Conservation (phyloP, 768 basidiomycete genomes). For the Podaxis carcinomalis region DNA sequence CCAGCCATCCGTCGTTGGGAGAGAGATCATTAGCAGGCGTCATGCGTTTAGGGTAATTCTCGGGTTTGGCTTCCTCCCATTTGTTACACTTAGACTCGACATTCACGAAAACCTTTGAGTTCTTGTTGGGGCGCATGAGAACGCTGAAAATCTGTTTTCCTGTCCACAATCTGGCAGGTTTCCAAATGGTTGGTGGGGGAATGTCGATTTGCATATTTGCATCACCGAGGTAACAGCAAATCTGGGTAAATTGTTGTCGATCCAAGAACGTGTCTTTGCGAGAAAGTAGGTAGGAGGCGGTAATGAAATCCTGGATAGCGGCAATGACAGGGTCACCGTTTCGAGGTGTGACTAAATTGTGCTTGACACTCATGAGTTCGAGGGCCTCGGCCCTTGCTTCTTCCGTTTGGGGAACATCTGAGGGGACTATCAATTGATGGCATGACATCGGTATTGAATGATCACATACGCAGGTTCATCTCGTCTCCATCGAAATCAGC, state of each 20-base stretch:
- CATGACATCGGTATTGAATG: not conserved
- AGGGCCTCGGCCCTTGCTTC: conserved; percentile 96
- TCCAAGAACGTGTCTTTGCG: conserved; percentile 91
- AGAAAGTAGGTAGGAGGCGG: conserved; percentile 93
- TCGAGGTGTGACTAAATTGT: conserved; percentile 95
- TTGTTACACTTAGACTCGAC: conserved; percentile 96
- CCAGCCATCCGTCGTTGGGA: conserved; percentile 97
- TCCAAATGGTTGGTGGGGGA: conserved; percentile 92
- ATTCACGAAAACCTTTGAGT: conserved; percentile 82
- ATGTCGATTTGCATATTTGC: conserved; percentile 91
- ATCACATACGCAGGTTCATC: conserved; percentile 90
- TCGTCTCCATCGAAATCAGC: conserved; percentile 99
- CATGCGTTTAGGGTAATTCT: conserved; percentile 56
- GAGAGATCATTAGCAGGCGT: conserved; percentile 77
- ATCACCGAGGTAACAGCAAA: conserved; percentile 92
- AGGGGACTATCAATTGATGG: not conserved
- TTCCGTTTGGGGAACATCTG: conserved; percentile 98
- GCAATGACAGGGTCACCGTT: conserved; percentile 99
- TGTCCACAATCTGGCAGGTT: conserved; percentile 92
- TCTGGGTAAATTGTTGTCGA: conserved; percentile 92
- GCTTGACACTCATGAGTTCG: conserved; percentile 94
- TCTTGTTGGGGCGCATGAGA: conserved; percentile 90
- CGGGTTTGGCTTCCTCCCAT: conserved; percentile 66
- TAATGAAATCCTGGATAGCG: conserved; percentile 99
- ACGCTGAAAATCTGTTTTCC: conserved; percentile 99